Evolutionary conservation across 2,329 filamentous ascomycete genomes (phyloP).

Genomic region (Claviceps sp.): DNA sequence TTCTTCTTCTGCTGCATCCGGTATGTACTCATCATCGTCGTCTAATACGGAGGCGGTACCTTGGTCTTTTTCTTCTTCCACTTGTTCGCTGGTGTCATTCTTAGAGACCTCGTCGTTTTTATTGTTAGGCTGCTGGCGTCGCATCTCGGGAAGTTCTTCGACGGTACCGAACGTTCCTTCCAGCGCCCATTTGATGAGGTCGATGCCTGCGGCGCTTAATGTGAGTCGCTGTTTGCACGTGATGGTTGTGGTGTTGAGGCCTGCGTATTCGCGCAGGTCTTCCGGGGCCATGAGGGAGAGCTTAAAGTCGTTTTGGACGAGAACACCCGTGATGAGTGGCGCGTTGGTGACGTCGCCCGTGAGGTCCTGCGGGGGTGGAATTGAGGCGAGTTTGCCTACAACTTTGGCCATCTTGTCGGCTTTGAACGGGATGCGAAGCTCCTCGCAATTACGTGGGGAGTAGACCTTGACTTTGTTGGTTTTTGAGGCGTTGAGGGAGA

Average conservation of each 20-base stretch:
- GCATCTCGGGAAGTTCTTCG: conserved; percentile 50
- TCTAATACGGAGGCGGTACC: neutral
- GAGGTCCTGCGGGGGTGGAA: conserved; percentile 49
- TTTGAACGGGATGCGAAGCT: conserved; percentile 87
- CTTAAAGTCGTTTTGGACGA: conserved; percentile 97
- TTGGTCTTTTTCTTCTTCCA: conserved; percentile 15
- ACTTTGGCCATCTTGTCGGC: conserved; percentile 93
- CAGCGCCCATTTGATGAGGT: conserved; percentile 85
- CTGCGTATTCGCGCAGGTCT: conserved; percentile 89
- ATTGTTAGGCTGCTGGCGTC: conserved; percentile 12
- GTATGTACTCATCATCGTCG: conserved; percentile 15
- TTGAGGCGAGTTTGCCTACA: conserved; percentile 79
- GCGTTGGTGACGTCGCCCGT: conserved; percentile 19
- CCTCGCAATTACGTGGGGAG: conserved; percentile 88
- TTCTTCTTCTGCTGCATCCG: conserved; percentile 9
- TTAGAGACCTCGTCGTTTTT: conserved; percentile 15
- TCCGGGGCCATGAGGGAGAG: conserved; percentile 94
- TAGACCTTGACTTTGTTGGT: conserved; percentile 77
- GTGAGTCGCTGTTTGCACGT: conserved; percentile 83
- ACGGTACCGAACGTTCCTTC: conserved; percentile 89
- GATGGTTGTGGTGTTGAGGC: conserved; percentile 90
- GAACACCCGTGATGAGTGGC: conserved; percentile 68
- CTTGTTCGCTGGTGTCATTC: conserved; percentile 24
- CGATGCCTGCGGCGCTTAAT: conserved; percentile 75
- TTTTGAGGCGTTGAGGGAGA: conserved; percentile 80